Evolutionary conservation across 257 asterid species (phyloP).

Genomic region (Pogostemon cablin): DNA sequence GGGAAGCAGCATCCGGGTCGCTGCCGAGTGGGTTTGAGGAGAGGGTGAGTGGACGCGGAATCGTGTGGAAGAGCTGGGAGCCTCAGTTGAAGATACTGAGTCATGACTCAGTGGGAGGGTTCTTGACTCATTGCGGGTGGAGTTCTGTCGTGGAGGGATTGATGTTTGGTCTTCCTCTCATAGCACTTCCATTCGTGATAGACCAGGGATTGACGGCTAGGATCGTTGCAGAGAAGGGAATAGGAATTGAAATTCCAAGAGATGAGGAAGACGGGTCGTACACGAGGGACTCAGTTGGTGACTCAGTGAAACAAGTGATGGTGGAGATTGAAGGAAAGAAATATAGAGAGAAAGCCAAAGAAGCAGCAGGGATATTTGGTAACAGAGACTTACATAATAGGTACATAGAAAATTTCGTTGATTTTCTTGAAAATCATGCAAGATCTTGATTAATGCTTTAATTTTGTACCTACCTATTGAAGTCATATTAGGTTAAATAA

Average conservation of each 20-base stretch:
- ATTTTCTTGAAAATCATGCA: constrained; percentile 33
- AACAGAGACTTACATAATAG: constrained; percentile 17
- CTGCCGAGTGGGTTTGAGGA: constrained; percentile 48
- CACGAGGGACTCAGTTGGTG: constrained; percentile 38
- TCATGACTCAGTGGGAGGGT: constrained; percentile 50
- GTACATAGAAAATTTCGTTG: constrained; percentile 27
- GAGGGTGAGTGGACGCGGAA: constrained; percentile 36
- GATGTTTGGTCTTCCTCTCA: constrained; percentile 35
- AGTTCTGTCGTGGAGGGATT: constrained; percentile 46
- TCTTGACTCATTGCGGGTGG: constrained; percentile 60
- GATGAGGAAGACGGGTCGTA: constrained; percentile 39
- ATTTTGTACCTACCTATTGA: too few species aligned
- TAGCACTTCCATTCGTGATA: constrained; percentile 40
- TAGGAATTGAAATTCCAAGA: constrained; percentile 34
- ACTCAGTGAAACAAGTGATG: constrained; percentile 39
- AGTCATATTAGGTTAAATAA: too few species aligned
- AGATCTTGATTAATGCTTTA: neutral
- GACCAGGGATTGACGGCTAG: constrained; percentile 42
- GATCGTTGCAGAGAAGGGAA: constrained; percentile 21
- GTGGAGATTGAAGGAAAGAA: constrained; percentile 13
- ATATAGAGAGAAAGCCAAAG: constrained; percentile 32
- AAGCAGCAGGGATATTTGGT: constrained; percentile 11
- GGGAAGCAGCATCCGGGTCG: constrained; percentile 30
- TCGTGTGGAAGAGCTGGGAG: constrained; percentile 54
- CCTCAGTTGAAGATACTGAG: constrained; percentile 53